These are phyloP conservation scores for Podospora pseudocomata DNA, from an alignment of 495 filamentous ascomycete genomes.

Conservation along the genomic window DNA sequence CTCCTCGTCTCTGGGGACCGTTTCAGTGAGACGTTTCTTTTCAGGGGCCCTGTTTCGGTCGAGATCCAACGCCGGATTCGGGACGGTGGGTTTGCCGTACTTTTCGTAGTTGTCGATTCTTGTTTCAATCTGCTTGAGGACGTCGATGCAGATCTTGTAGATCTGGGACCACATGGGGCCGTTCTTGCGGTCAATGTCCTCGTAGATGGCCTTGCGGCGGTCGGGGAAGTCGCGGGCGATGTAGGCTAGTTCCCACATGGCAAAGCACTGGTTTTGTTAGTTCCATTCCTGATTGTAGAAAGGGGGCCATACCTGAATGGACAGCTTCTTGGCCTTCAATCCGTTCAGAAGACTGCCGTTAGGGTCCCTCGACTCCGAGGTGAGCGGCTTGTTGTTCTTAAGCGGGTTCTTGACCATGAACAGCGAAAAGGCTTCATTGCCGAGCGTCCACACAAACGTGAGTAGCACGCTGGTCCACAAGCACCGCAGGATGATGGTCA, in stretches of 20 bases:
- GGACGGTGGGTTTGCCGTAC: constrained; percentile 49
- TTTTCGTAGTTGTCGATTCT: constrained; percentile 57
- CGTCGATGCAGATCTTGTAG: constrained; percentile 58
- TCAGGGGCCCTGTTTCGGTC: constrained; percentile 9
- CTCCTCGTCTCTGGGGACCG: constrained; percentile 52
- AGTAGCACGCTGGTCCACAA: constrained; percentile 63
- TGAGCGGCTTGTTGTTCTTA: constrained; percentile 79
- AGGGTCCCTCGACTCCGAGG: constrained; percentile 78
- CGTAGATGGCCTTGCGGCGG: constrained; percentile 78
- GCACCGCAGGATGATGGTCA: constrained; percentile 57
- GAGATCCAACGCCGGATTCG: constrained; percentile 21
- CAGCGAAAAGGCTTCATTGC: constrained; percentile 70
- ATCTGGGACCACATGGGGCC: constrained; percentile 81
- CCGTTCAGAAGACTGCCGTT: constrained; percentile 87
- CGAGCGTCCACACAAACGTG: constrained; percentile 65
- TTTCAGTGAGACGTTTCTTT: constrained; percentile 35
- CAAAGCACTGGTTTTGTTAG: constrained; percentile 58
- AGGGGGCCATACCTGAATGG: constrained; percentile 48
- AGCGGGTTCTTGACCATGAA: constrained; percentile 77
- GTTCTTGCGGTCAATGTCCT: constrained; percentile 79
- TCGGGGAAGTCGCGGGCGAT: constrained; percentile 70
- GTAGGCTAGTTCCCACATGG: constrained; percentile 84
- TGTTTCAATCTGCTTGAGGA: constrained; percentile 61
- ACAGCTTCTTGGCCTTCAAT: constrained; percentile 66
- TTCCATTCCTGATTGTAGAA: constrained; percentile 45